A percentile compares a stretch with the other conserved stretches of the same genome.
phyloP scores from a whole-genome alignment of 2,329 filamentous ascomycete genomes.

The Cordyceps militaris region DNA sequence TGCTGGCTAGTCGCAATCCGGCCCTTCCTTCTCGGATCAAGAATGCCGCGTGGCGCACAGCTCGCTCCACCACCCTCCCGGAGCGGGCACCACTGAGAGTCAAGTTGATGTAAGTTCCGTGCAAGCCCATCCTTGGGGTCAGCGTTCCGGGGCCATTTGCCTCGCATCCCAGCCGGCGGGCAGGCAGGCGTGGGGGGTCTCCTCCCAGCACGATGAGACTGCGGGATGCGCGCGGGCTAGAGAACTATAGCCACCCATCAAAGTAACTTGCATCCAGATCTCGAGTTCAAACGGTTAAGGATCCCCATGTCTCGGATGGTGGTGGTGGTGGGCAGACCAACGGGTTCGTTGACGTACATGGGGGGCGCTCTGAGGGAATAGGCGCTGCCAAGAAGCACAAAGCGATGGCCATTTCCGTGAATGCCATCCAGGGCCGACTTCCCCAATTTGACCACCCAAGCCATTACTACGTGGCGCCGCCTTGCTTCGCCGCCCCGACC shows the following conservation, averaged over 20 bases:
- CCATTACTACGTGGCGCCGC: not conserved
- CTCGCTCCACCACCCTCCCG: not conserved
- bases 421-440: not conserved
- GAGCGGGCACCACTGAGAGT: slow-evolving; percentile 10
- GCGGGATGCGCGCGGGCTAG: too few species aligned
- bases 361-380: not conserved
- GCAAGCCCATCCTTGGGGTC: too few species aligned
- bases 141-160: too few species aligned
- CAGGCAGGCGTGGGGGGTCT: too few species aligned
- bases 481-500: not conserved
- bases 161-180: too few species aligned
- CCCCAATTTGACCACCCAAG: not conserved
- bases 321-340: not conserved
- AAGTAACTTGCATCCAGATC: too few species aligned
- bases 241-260: too few species aligned
- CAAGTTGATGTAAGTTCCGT: too few species aligned
- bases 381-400: not conserved
- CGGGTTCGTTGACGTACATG: not conserved
- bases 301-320: too few species aligned
- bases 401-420: slow-evolving; percentile 8
- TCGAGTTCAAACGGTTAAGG: too few species aligned
- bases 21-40: slow-evolving; percentile 5
- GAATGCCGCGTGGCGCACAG: slow-evolving; percentile 8
- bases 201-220: too few species aligned
- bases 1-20: not conserved